phyloP scores from a whole-genome alignment of 257 asterid species.

The Asclepias syriaca region DNA sequence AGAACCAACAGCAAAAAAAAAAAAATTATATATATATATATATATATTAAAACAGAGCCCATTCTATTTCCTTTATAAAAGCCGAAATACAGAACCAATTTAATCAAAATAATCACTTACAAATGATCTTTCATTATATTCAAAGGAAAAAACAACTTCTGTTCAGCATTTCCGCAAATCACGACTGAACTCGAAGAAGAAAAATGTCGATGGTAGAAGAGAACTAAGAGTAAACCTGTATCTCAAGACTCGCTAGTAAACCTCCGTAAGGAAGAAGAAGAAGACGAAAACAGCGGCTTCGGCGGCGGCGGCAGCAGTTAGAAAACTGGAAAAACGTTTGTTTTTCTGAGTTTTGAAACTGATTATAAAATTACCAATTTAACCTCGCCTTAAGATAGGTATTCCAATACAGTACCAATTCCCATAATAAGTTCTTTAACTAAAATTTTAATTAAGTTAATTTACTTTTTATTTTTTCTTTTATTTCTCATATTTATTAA shows the following conservation, averaged over 20 bases:
- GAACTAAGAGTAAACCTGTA: neutral
- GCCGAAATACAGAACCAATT: neutral
- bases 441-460: too few relatives aligned
- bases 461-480: too few relatives aligned
- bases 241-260: neutral
- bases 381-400: too few relatives aligned
- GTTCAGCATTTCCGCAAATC: neutral
- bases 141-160: neutral
- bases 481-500: too few relatives aligned
- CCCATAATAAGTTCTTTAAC: too few relatives aligned
- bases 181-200: neutral
- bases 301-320: neutral
- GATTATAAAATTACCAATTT: neutral
- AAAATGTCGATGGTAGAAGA: neutral
- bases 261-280: too few relatives aligned
- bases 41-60: too few relatives aligned
- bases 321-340: neutral
- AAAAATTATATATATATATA: too few relatives aligned
- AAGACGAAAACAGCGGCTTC: neutral
- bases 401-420: too few relatives aligned
- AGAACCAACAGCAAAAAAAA: neutral
- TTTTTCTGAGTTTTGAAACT: neutral
- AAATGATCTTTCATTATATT: neutral
- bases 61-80: neutral
- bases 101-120: neutral